A percentile compares a stretch with the other conserved stretches of the same genome.
Conservation (phyloP, 1,284 basidiomycete genomes). For the Trichosporon sp. region DNA sequence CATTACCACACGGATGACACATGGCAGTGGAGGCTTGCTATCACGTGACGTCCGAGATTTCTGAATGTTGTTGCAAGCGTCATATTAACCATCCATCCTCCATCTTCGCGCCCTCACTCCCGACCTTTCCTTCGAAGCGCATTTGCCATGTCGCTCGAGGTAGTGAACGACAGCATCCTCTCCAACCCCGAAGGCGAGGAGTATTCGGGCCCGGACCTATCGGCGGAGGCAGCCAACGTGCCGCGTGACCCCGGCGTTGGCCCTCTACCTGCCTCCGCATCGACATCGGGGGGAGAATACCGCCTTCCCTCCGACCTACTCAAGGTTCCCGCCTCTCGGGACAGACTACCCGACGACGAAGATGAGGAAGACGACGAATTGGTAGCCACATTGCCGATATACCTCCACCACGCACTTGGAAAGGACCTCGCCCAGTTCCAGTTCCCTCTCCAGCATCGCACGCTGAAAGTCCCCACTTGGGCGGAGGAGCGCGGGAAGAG, state of each 20-base stretch:
- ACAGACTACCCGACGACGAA: constrained; percentile 13
- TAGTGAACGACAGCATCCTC: not conserved
- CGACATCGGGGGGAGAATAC: not conserved
- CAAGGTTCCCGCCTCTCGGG: not conserved
- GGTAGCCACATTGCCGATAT: constrained; percentile 39
- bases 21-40: too few relatives aligned
- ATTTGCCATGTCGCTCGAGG: not conserved
- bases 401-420: constrained; percentile 34
- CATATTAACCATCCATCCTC: too few relatives aligned
- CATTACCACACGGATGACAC: too few relatives aligned
- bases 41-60: not conserved
- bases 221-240: not conserved
- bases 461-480: constrained; percentile 33
- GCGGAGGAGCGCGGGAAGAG: constrained; percentile 39
- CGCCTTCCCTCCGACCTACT: not conserved
- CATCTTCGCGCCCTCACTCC: too few relatives aligned
- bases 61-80: not conserved
- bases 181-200: not conserved
- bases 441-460: constrained; percentile 40
- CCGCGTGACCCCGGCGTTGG: not conserved
- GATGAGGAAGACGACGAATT: constrained; percentile 37
- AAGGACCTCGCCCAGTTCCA: constrained; percentile 42
- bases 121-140: too few relatives aligned
- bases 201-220: not conserved
- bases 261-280: not conserved